Evolutionary conservation across 257 asterid species (phyloP), one percentile per base, ranked within the genome.

Genomic region (Nyctanthes arbortristis): DNA sequence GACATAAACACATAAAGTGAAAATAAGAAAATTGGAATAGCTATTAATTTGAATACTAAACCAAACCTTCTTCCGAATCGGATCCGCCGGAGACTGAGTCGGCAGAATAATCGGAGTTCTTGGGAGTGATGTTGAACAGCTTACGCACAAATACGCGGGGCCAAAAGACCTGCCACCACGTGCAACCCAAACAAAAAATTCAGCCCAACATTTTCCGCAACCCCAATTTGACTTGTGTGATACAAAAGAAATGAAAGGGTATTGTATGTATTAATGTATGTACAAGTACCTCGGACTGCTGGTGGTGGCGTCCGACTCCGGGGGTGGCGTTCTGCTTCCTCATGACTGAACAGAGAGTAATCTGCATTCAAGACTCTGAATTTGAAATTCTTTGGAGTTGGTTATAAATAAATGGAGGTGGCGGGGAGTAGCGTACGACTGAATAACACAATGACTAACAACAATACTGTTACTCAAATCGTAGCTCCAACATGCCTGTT

Each of bases 161-260:
- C 97, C 97, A 85, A 52, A 89, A 86, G 36, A 76, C 88, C 97
- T 89, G 87, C 70, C 80, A 87, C 88, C 94, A 87, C 66, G 95
- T 69, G 93, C 95, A 81, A 80, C 81, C 92, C 75, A 87, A 85
- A 83, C 86, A 85, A 88, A 88, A 80, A 68, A 89, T 75, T 86
- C 95, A 87, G 85, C 87, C 90, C 95, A 89, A 79, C 22, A n/a
- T 77, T 74, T 43, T 78, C 96, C 88, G 92, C 91, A 89, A 85
- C 82, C 79, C 85, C 27, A 57, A 14, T 66, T 82, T 75, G 74
- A 39, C 70, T 63, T 10, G 71, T 45, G 40, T 30, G 62, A 59
- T 39, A 47, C 28, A 36, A 30, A 31, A 49, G 58, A 64, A 33
- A 59, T 31, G 0, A 18, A 54, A 58, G 0, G 2, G 16, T 30